Evolutionary conservation across 202 grass and related monocot species (phyloP).

Genomic region (Elaeis oleifera): DNA sequence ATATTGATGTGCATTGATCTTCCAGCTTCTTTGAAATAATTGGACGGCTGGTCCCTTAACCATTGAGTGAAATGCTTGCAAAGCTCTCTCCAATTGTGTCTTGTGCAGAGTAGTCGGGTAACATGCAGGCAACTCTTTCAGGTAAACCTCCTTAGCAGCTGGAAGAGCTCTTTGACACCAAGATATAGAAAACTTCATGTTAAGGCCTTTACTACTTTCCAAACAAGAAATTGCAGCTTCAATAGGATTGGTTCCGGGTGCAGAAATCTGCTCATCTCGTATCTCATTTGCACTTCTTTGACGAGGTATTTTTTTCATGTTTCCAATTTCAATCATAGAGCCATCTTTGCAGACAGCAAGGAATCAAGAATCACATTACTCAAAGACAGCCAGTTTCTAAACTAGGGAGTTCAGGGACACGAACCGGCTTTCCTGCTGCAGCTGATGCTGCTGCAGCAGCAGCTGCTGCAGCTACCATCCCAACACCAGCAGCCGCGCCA

Average conservation of each 20-base stretch:
- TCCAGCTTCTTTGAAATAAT: conserved; percentile 65
- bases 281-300: conserved; percentile 23
- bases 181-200: conserved; percentile 80
- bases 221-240: conserved; percentile 52
- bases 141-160: conserved; percentile 64
- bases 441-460: conserved; percentile 71
- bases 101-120: conserved; percentile 68
- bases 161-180: conserved; percentile 92
- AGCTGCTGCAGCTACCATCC: conserved; percentile 78
- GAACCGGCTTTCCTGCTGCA: conserved; percentile 54
- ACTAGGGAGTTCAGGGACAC: conserved; percentile 58
- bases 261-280: conserved; percentile 32
- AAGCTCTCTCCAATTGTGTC: conserved; percentile 61
- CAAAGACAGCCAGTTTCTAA: conserved; percentile 66
- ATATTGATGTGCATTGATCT: conserved; percentile 69
- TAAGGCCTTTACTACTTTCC: conserved; percentile 58
- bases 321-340: conserved; percentile 24
- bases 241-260: conserved; percentile 35
- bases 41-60: conserved; percentile 79
- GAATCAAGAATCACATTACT: conserved; percentile 55
- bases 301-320: conserved; percentile 10
- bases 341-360: conserved; percentile 33
- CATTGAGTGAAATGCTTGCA: conserved; percentile 56
- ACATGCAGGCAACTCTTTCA: conserved; percentile 71
- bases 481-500: conserved; percentile 55